Conservation (phyloP, 257 asterid genomes). For the Fraxinus excelsior region DNA sequence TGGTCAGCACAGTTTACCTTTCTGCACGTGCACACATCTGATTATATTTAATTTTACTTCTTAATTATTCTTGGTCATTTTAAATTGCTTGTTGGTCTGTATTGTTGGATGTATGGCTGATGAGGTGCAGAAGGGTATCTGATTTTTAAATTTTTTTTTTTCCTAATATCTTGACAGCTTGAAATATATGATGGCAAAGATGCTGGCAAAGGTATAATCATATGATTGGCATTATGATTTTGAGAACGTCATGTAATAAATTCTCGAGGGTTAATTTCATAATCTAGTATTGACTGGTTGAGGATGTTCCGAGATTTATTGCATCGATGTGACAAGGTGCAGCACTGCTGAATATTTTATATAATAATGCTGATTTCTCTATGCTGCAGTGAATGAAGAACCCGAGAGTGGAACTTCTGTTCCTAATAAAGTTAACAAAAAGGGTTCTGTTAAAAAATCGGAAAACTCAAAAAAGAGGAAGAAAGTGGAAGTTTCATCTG, state of each 20-base stretch:
- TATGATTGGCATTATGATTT: background rate
- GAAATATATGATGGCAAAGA: slow-evolving; percentile 87
- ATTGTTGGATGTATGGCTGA: background rate
- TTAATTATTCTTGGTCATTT: background rate
- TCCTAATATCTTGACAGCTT: slow-evolving; percentile 53
- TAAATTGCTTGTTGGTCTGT: background rate
- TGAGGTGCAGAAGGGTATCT: slow-evolving; percentile 21
- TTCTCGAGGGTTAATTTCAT: too few relatives aligned
- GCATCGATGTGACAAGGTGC: background rate
- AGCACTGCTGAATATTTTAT: background rate
- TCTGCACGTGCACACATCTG: background rate
- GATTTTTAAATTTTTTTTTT: slow-evolving; percentile 16
- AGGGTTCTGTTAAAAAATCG: slow-evolving; percentile 36
- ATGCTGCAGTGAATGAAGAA: slow-evolving; percentile 47
- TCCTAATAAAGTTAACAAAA: slow-evolving; percentile 45
- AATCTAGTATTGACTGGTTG: too few relatives aligned
- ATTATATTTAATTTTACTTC: background rate
- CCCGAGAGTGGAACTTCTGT: slow-evolving; percentile 34
- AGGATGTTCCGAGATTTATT: too few relatives aligned
- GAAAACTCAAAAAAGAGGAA: slow-evolving; percentile 68
- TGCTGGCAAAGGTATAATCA: slow-evolving; percentile 67
- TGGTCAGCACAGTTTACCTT: background rate
- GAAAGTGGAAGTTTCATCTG: slow-evolving; percentile 58
- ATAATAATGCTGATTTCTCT: slow-evolving; percentile 20
- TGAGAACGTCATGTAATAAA: background rate